These are phyloP conservation scores for Oryza officinalis DNA, from an alignment of 176 grass and related monocot genomes.

Conservation along the genomic window DNA sequence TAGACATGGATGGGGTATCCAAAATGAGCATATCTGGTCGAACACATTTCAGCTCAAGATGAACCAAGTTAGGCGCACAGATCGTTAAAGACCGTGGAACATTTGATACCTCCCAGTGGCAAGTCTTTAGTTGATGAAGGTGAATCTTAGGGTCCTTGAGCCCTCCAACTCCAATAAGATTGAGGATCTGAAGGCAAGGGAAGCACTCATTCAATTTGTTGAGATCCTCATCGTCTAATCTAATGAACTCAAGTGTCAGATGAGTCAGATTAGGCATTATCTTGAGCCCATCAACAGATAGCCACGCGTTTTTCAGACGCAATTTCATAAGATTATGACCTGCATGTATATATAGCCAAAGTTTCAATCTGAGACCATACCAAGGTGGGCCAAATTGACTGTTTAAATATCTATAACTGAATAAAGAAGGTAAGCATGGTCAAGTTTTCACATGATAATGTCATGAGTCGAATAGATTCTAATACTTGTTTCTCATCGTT, in stretches of 20 bases:
- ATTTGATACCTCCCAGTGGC: conserved; percentile 65
- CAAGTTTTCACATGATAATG: not conserved
- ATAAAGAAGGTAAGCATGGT: not conserved
- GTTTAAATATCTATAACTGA: not conserved
- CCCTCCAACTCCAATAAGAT: conserved; percentile 69
- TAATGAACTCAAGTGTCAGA: conserved; percentile 66
- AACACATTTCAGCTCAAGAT: conserved; percentile 68
- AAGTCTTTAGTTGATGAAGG: conserved; percentile 67
- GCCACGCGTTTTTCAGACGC: conserved; percentile 69
- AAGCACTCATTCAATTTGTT: conserved; percentile 73
- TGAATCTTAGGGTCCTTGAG: conserved; percentile 63
- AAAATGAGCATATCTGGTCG: conserved; percentile 63
- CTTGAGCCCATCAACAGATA: conserved; percentile 68
- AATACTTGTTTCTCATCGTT: not conserved
- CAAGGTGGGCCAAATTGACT: not conserved
- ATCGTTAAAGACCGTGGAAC: conserved; percentile 46
- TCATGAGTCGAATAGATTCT: not conserved
- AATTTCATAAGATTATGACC: conserved; percentile 60
- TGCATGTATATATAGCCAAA: conserved; percentile 26
- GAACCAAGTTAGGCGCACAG: conserved; percentile 54
- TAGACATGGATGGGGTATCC: conserved; percentile 48
- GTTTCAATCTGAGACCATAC: not conserved
- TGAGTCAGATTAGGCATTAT: conserved; percentile 61
- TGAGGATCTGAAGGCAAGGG: conserved; percentile 66
- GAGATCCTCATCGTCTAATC: conserved; percentile 74